These are phyloP conservation scores for Lactifluus echinatus DNA, from an alignment of 768 basidiomycete species.

Conservation along the genomic window DNA sequence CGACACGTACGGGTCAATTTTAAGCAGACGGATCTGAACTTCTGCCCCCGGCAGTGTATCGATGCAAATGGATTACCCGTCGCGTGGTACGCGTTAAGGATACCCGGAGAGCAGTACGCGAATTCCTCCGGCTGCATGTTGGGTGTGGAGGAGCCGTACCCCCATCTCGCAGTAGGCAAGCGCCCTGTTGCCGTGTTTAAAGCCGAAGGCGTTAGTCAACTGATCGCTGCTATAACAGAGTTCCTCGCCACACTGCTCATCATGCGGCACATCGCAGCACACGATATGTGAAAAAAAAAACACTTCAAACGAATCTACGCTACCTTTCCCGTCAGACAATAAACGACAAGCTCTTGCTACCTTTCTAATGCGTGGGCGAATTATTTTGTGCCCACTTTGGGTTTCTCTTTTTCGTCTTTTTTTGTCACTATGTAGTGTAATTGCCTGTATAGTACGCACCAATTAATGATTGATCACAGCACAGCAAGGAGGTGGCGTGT, in stretches of 20 bases:
- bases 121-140: constrained; percentile 54
- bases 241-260: constrained; percentile 52
- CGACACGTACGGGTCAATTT: too few species aligned
- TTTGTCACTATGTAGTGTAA: not conserved
- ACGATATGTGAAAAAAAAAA: constrained; percentile 35
- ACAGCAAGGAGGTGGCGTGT: not conserved
- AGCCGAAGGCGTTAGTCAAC: not conserved
- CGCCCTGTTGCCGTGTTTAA: not conserved
- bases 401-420: not conserved
- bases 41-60: constrained; percentile 38
- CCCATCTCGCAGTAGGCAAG: constrained; percentile 48
- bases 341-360: not conserved
- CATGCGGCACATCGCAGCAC: constrained; percentile 51
- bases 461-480: not conserved
- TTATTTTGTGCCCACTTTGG: not conserved
- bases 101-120: constrained; percentile 43
- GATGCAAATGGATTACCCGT: constrained; percentile 43
- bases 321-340: not conserved
- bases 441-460: not conserved
- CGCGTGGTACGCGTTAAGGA: constrained; percentile 52
- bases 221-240: constrained; percentile 31
- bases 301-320: not conserved
- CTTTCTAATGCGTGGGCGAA: not conserved
- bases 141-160: constrained; percentile 53
- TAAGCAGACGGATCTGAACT: not conserved